These are phyloP conservation scores for Solanum chmielewskii DNA, from an alignment of 257 asterid species.

Conservation along the genomic window DNA sequence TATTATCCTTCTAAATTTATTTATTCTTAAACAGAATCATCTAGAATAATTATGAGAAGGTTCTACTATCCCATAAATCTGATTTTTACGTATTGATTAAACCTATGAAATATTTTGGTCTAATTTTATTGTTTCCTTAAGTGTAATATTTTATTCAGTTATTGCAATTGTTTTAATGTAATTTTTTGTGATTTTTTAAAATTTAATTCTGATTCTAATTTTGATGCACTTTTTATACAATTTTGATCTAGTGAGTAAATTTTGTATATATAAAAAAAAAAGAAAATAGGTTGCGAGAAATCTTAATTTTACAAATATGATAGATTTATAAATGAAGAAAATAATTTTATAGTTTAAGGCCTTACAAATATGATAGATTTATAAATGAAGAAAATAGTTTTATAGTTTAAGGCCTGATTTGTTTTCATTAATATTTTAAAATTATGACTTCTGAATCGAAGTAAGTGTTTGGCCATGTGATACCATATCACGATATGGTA, in stretches of 20 bases:
- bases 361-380: background rate
- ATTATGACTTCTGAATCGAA: no score
- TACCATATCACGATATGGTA: no score
- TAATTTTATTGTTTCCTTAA: no score
- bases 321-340: background rate
- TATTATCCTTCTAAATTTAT: background rate
- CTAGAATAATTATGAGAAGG: background rate
- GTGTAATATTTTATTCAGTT: background rate
- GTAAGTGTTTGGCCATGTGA: no score
- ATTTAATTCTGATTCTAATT: background rate
- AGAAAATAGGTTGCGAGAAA: no score
- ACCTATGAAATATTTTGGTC: background rate
- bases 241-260: background rate
- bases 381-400: background rate
- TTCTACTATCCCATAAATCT: background rate
- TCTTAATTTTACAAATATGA: background rate
- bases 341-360: background rate
- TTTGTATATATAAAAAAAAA: no score
- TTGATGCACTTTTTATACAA: no score
- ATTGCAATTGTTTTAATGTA: background rate
- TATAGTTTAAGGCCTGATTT: background rate
- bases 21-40: no score
- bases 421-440: no score
- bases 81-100: background rate
- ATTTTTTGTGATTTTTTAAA: no score